Evolutionary conservation across 441 rosid genomes (phyloP).

Genomic region (Kokia cookei): DNA sequence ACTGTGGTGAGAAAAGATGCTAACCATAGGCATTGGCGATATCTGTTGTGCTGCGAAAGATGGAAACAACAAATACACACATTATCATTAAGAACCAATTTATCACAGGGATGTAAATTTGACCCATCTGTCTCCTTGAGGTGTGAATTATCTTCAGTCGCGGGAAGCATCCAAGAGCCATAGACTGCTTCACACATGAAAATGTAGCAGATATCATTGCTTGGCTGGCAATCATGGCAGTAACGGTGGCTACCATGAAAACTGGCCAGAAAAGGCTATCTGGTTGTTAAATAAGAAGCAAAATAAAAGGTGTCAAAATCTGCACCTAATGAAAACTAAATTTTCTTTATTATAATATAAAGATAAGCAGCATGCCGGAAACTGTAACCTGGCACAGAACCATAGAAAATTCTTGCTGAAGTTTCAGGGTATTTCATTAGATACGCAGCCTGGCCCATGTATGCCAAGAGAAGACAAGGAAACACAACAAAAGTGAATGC

Average conservation of each 20-base stretch:
- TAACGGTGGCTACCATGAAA: constrained; percentile 71
- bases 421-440: constrained; percentile 62
- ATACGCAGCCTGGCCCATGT: constrained; percentile 94
- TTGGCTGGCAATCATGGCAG: constrained; percentile 92
- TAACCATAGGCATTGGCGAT: constrained; percentile 94
- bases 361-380: background rate
- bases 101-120: constrained; percentile 92
- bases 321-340: background rate
- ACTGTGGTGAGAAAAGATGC: too few species aligned
- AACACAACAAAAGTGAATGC: constrained; percentile 87
- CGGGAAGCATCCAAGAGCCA: constrained; percentile 93
- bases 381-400: constrained; percentile 78
- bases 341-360: background rate
- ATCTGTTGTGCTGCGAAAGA: constrained; percentile 61
- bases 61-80: constrained; percentile 66
- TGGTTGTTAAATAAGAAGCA: constrained; percentile 29
- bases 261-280: constrained; percentile 78
- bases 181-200: constrained; percentile 94
- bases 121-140: constrained; percentile 97
- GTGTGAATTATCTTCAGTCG: constrained; percentile 96
- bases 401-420: constrained; percentile 66
- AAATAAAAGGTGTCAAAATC: constrained; percentile 12
- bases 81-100: constrained; percentile 92
- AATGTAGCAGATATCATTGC: constrained; percentile 97
- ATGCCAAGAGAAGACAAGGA: constrained; percentile 92